A percentile compares a stretch with the other conserved stretches of the same genome.
Evolutionary conservation across 2,329 filamentous ascomycete genomes (phyloP).

Genomic region (Chalara sp.): DNA sequence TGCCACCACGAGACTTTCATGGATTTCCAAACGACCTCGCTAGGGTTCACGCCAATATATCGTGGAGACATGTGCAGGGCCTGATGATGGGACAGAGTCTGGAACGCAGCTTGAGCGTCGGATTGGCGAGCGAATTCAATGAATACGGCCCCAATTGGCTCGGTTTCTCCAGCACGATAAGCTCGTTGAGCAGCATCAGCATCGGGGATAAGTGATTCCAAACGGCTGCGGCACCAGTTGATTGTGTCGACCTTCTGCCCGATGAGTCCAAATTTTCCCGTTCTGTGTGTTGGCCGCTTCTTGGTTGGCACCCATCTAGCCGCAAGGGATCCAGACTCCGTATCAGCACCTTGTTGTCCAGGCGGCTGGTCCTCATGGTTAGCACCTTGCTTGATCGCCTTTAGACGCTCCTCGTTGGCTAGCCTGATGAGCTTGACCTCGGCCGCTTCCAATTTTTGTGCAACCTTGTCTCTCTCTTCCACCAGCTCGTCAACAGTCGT

Average conservation of each 20-base stretch:
- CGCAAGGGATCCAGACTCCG: slow-evolving; percentile 64
- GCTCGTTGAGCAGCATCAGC: slow-evolving; percentile 61
- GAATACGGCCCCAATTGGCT: slow-evolving; percentile 63
- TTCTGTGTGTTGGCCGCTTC: slow-evolving; percentile 69
- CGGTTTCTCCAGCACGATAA: slow-evolving; percentile 58
- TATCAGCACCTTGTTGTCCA: slow-evolving; percentile 43
- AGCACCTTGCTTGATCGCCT: slow-evolving; percentile 56
- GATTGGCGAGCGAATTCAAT: slow-evolving; percentile 81
- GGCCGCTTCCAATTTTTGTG: slow-evolving; percentile 76
- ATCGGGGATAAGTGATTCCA: slow-evolving; percentile 67
- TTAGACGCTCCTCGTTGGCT: slow-evolving; percentile 66
- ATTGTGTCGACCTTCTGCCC: slow-evolving; percentile 94
- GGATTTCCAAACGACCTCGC: slow-evolving; percentile 83
- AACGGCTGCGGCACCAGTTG: slow-evolving; percentile 74
- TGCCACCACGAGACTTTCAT: slow-evolving; percentile 84
- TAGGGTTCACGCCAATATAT: slow-evolving; percentile 74
- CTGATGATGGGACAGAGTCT: slow-evolving; percentile 80
- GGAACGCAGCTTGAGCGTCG: slow-evolving; percentile 79
- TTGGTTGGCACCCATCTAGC: slow-evolving; percentile 68
- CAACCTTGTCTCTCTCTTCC: slow-evolving; percentile 71
- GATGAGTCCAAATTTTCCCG: slow-evolving; percentile 61
- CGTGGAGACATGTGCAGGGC: slow-evolving; percentile 78
- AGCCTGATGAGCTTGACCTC: slow-evolving; percentile 80
- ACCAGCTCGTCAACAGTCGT: slow-evolving; percentile 75
- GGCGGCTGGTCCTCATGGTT: slow-evolving; percentile 35